These are phyloP conservation scores for Zygotorulaspora florentina DNA, from an alignment of 805 yeast species.

Conservation along the genomic window DNA sequence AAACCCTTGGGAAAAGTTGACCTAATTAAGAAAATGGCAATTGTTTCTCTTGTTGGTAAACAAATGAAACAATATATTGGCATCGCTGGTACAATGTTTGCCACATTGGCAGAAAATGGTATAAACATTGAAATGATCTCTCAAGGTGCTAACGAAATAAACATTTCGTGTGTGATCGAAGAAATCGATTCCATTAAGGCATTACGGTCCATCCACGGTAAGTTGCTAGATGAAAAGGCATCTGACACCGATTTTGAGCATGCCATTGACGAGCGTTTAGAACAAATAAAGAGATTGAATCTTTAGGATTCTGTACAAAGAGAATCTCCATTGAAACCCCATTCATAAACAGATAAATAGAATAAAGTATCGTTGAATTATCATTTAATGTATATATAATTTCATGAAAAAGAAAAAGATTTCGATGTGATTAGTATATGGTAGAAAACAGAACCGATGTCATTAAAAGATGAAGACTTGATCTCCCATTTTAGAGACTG, in stretches of 20 bases:
- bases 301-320: conserved; percentile 8
- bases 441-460: neutral
- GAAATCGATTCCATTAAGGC: conserved; percentile 82
- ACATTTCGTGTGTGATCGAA: conserved; percentile 90
- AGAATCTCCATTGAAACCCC: neutral
- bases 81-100: conserved; percentile 95
- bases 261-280: conserved; percentile 44
- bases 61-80: conserved; percentile 97
- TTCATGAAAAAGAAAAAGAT: neutral
- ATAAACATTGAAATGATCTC: conserved; percentile 97
- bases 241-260: conserved; percentile 28
- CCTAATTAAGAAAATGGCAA: conserved; percentile 80
- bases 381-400: conserved; percentile 4
- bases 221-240: conserved; percentile 50
- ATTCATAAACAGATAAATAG: neutral
- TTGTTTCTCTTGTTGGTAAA: conserved; percentile 91
- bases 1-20: conserved; percentile 84
- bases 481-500: conserved; percentile 85
- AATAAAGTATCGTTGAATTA: neutral
- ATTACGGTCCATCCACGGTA: conserved; percentile 76
- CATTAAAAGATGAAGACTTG: conserved; percentile 78
- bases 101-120: conserved; percentile 83
- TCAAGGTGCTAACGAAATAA: conserved; percentile 97
- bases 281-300: conserved; percentile 40
- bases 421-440: neutral